A percentile compares a stretch with the other conserved stretches of the same genome.
phyloP scores from a whole-genome alignment of 495 filamentous ascomycete species.

The Penicillium macrosclerotiorum region DNA sequence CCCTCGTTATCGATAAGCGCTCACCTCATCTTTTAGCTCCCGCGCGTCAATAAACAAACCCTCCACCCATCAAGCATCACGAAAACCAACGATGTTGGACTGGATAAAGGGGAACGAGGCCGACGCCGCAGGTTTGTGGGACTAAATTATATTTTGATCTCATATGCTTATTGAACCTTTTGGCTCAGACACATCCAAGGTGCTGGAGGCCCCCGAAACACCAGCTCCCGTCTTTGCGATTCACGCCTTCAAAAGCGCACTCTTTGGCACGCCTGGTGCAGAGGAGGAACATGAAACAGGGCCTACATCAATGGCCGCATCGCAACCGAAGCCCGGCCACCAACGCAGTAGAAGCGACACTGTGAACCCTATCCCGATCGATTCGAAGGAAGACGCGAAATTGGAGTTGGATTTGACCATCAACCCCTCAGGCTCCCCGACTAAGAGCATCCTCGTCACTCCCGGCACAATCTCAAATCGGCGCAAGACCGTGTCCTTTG shows the following conservation, averaged over 20 bases:
- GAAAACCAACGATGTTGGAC: constrained; percentile 49
- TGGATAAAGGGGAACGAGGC: constrained; percentile 51
- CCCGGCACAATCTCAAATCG: constrained; percentile 76
- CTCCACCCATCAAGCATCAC: not conserved
- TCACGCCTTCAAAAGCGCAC: constrained; percentile 83
- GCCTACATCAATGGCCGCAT: not conserved
- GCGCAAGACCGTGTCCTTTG: constrained; percentile 91
- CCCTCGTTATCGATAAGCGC: constrained; percentile 21
- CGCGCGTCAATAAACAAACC: constrained; percentile 25
- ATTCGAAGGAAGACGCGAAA: constrained; percentile 26
- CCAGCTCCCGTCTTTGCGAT: constrained; percentile 92
- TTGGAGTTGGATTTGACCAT: constrained; percentile 24
- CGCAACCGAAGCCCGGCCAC: constrained; percentile 21
- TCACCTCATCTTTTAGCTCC: constrained; percentile 12
- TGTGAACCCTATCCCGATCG: constrained; percentile 17
- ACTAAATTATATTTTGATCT: constrained; percentile 7
- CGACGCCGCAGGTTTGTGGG: constrained; percentile 26
- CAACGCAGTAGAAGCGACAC: constrained; percentile 23
- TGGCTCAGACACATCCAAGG: constrained; percentile 35
- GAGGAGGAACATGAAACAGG: constrained; percentile 33
- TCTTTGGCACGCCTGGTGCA: constrained; percentile 81
- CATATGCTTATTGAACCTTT: not conserved
- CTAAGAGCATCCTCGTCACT: constrained; percentile 83
- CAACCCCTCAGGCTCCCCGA: constrained; percentile 54
- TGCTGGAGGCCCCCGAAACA: constrained; percentile 75